Evolutionary conservation across 202 grass and related monocot genomes (phyloP).

Genomic region (Setaria viridis): DNA sequence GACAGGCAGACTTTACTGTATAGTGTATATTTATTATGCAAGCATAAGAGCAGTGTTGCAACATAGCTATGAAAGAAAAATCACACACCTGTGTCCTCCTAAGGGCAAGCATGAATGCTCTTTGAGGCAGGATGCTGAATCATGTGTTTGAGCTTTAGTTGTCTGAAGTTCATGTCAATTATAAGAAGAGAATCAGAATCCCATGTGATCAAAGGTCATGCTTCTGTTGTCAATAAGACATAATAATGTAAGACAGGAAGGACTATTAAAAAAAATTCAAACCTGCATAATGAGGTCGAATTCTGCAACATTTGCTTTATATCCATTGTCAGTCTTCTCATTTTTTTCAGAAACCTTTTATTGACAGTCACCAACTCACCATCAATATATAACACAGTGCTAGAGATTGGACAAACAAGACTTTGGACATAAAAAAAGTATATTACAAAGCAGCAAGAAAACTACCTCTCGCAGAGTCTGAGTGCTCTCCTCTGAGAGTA

Average conservation of each 20-base stretch:
- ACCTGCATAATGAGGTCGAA: constrained; percentile 99
- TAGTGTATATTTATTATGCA: neutral
- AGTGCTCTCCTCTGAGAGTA: constrained; percentile 75
- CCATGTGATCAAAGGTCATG: constrained; percentile 32
- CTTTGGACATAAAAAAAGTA: constrained; percentile 6
- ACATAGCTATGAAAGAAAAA: constrained; percentile 30
- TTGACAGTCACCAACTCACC: neutral
- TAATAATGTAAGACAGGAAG: constrained; percentile 21
- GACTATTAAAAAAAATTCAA: constrained; percentile 29
- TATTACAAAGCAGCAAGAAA: neutral
- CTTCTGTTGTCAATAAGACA: constrained; percentile 33
- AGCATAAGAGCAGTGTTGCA: constrained; percentile 1
- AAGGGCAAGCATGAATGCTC: constrained; percentile 80
- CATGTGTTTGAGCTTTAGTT: constrained; percentile 79
- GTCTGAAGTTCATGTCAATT: constrained; percentile 64
- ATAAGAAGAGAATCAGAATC: constrained; percentile 42
- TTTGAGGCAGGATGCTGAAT: constrained; percentile 91
- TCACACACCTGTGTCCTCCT: constrained; percentile 86
- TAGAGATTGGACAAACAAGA: neutral
- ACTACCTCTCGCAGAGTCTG: constrained; percentile 72
- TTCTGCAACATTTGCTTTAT: constrained; percentile 84
- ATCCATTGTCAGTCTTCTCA: constrained; percentile 52
- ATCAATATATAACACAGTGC: constrained; percentile 14
- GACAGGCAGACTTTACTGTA: constrained; percentile 26
- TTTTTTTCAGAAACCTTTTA: constrained; percentile 70